Evolutionary conservation across 208 protist genomes (phyloP).

Genomic region (Leishmania arabica): DNA sequence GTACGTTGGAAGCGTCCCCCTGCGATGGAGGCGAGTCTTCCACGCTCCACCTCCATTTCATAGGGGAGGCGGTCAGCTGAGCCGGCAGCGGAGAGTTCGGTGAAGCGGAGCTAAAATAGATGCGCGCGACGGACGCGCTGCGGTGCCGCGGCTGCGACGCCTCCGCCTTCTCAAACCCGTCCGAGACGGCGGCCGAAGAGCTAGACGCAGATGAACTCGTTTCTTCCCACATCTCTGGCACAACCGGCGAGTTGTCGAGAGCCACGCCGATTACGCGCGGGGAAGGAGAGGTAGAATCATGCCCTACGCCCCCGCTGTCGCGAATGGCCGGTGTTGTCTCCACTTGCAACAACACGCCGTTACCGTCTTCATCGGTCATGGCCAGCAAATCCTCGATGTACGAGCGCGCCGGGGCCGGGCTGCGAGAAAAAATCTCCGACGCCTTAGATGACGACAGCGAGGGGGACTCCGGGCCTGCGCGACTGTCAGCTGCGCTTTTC

Average conservation of each 20-base stretch:
- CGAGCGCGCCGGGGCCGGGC: conserved; percentile 8
- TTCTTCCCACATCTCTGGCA: conserved; percentile 30
- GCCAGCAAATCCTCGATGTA: conserved; percentile 31
- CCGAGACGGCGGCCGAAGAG: background rate
- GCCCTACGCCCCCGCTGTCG: background rate
- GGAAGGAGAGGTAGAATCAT: background rate
- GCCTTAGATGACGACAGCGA: background rate
- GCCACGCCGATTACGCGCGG: conserved; percentile 4
- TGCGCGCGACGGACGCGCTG: background rate
- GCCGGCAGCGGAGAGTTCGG: background rate
- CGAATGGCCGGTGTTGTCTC: background rate
- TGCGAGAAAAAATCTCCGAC: conserved; percentile 9
- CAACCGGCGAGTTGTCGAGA: conserved; percentile 23
- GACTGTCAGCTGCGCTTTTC: background rate
- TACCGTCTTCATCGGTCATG: background rate
- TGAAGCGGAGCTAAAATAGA: background rate
- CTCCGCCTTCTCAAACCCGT: background rate
- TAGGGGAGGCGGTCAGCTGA: conserved; percentile 1
- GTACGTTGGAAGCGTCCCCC: background rate
- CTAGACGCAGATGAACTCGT: conserved; percentile 19
- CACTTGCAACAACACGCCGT: background rate
- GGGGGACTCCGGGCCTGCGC: background rate
- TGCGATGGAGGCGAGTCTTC: too few relatives aligned
- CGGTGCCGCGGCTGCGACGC: background rate
- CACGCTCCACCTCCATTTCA: background rate